phyloP scores from a whole-genome alignment of 2,329 filamentous ascomycete species.

The Fusarium nygamai region DNA sequence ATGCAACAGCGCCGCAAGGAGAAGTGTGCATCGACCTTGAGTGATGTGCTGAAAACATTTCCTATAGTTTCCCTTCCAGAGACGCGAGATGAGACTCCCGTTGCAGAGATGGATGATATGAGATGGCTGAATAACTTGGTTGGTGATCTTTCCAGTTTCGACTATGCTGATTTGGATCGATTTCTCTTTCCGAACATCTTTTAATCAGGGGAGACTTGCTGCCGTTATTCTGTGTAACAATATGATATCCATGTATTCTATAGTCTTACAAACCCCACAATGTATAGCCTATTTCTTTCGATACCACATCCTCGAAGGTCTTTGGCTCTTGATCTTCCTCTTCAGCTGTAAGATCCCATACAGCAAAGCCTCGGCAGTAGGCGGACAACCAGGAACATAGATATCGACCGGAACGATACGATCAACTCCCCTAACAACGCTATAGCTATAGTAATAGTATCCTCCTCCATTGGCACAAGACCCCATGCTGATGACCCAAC shows the following conservation, averaged over 20 bases:
- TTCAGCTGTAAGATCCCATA: slow-evolving; percentile 73
- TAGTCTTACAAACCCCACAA: fast-evolving
- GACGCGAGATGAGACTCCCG: neutral
- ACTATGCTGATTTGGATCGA: slow-evolving; percentile 56
- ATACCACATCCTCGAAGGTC: slow-evolving; percentile 61
- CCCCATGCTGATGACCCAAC: slow-evolving; percentile 74
- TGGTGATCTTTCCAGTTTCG: slow-evolving; percentile 55
- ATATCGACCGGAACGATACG: slow-evolving; percentile 74
- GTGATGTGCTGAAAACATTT: slow-evolving; percentile 50
- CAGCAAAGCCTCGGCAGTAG: slow-evolving; percentile 58
- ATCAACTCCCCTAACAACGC: slow-evolving; percentile 72
- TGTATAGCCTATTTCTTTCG: slow-evolving; percentile 51
- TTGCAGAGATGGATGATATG: slow-evolving; percentile 36
- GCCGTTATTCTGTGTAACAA: fast-evolving
- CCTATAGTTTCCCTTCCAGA: slow-evolving; percentile 37
- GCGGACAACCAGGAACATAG: slow-evolving; percentile 72
- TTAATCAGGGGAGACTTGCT: fast-evolving
- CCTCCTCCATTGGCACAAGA: slow-evolving; percentile 77
- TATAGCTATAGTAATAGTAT: slow-evolving; percentile 80
- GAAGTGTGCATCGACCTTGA: slow-evolving; percentile 51
- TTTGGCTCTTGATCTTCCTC: slow-evolving; percentile 71
- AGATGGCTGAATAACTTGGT: slow-evolving; percentile 54
- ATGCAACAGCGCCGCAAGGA: slow-evolving; percentile 63
- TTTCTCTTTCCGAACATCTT: slow-evolving; percentile 44
- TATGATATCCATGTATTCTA: neutral